Evolutionary conservation across 2,329 filamentous ascomycete species (phyloP).

Genomic region (Aspergillus glaucus): DNA sequence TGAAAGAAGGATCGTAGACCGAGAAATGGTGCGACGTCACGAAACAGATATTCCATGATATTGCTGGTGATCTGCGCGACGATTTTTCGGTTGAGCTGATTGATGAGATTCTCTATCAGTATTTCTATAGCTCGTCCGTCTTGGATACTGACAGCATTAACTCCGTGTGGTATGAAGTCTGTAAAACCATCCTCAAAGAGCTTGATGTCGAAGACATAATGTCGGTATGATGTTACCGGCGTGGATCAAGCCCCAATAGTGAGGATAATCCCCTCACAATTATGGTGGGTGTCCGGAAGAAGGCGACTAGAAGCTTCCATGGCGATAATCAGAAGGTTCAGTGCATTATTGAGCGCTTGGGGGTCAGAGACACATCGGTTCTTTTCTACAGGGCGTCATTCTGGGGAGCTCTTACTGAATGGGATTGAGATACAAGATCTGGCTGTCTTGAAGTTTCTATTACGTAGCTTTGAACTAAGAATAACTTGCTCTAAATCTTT

Average conservation of each 20-base stretch:
- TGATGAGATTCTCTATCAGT: neutral
- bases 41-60: neutral
- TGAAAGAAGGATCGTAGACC: neutral
- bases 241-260: neutral
- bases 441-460: no score
- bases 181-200: neutral
- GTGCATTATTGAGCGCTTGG: neutral
- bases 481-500: slow-evolving; percentile 1
- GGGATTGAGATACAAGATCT: no score
- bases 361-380: neutral
- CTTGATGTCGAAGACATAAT: neutral
- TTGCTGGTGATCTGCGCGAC: neutral
- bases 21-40: neutral
- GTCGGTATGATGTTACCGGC: neutral
- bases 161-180: neutral
- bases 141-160: neutral
- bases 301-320: neutral
- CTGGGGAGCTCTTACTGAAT: no score
- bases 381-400: neutral
- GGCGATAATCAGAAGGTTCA: neutral
- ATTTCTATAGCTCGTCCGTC: neutral
- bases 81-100: neutral
- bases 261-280: neutral
- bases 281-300: neutral
- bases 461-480: neutral